These are phyloP conservation scores for Diplocarpon rosae DNA, from an alignment of 2,329 filamentous ascomycete species.

Conservation along the genomic window DNA sequence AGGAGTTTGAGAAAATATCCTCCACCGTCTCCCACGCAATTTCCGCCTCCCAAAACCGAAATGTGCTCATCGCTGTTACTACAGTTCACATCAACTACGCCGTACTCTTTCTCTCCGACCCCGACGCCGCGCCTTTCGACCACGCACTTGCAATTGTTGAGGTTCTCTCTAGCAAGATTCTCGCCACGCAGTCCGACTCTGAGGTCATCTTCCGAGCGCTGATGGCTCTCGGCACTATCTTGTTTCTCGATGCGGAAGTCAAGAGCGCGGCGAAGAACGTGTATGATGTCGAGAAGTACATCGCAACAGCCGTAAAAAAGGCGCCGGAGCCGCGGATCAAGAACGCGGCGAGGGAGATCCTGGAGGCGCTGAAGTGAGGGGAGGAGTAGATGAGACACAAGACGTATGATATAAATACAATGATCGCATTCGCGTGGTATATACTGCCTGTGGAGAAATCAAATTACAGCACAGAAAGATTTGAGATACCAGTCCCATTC, in stretches of 20 bases:
- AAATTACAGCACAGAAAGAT: too few species aligned
- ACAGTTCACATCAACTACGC: conserved; percentile 80
- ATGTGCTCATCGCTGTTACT: conserved; percentile 70
- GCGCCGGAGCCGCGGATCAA: conserved; percentile 50
- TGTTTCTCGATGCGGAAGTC: conserved; percentile 45
- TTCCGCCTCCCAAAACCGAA: conserved; percentile 59
- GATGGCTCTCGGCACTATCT: conserved; percentile 71
- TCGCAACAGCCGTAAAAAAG: conserved; percentile 37
- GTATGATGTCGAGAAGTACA: conserved; percentile 37
- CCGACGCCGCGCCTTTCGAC: conserved; percentile 26
- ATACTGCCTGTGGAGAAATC: too few species aligned
- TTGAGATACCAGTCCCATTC: too few species aligned
- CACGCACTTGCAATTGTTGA: conserved; percentile 39
- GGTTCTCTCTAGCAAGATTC: conserved; percentile 45
- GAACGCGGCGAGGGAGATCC: conserved; percentile 48
- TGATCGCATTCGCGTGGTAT: too few species aligned
- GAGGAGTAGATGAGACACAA: background rate
- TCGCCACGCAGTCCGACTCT: conserved; percentile 58
- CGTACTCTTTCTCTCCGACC: conserved; percentile 49
- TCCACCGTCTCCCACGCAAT: conserved; percentile 47
- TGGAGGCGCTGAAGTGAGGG: conserved; percentile 8
- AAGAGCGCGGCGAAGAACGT: conserved; percentile 46
- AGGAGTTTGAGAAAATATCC: conserved; percentile 40
- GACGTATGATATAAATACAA: background rate
- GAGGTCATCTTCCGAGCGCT: conserved; percentile 77